Conservation (phyloP, 345 rosid genomes). For the Salix udensis region DNA sequence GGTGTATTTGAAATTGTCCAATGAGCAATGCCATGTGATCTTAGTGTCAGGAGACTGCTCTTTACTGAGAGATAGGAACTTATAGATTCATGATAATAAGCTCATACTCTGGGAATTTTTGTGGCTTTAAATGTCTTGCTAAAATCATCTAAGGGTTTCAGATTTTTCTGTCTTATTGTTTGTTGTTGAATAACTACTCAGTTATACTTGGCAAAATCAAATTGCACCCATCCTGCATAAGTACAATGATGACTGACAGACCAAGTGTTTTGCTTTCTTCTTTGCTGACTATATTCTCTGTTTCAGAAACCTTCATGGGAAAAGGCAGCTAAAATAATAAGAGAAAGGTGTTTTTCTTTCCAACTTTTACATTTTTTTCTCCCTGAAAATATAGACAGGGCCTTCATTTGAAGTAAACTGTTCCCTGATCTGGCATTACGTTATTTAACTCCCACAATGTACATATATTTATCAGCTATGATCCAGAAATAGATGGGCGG, state of each 20-base stretch:
- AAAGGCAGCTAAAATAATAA: conserved; percentile 76
- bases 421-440: conserved; percentile 4
- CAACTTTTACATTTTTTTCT: neutral
- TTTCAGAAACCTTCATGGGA: conserved; percentile 99
- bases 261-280: conserved; percentile 6
- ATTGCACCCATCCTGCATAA: neutral
- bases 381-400: neutral
- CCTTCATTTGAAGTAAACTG: neutral
- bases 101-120: neutral
- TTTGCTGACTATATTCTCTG: conserved; percentile 11
- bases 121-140: neutral
- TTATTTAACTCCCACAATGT: conserved; percentile 10
- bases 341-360: conserved; percentile 55
- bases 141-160: neutral
- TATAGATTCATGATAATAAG: neutral
- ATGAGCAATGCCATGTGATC: neutral
- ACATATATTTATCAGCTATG: conserved; percentile 54
- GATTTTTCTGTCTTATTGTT: neutral
- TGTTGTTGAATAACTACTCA: neutral
- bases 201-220: neutral
- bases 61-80: neutral
- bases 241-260: neutral
- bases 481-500: conserved; percentile 89
- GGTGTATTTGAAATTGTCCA: neutral
- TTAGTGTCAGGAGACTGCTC: neutral